These are phyloP conservation scores for Mycena galopus DNA, from an alignment of 768 basidiomycete species.

Conservation along the genomic window DNA sequence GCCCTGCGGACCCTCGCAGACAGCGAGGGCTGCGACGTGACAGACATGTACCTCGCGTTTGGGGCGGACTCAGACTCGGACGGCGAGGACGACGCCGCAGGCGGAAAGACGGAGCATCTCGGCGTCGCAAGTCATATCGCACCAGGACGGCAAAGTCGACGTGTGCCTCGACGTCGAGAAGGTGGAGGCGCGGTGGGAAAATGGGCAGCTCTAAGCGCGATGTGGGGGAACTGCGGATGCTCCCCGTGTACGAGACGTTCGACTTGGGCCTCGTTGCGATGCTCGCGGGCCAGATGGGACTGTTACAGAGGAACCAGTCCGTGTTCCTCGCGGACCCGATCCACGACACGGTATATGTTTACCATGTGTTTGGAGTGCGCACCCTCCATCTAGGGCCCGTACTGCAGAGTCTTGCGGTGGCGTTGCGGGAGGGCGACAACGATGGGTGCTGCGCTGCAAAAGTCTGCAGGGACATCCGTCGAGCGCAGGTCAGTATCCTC, in stretches of 20 bases:
- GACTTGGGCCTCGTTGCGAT: conserved; percentile 80
- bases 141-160: conserved; percentile 90
- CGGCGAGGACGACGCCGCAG: conserved; percentile 58
- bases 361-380: conserved; percentile 92
- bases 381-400: conserved; percentile 73
- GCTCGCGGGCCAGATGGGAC: conserved; percentile 62
- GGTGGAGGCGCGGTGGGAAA: conserved; percentile 92
- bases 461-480: conserved; percentile 61
- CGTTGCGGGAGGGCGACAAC: conserved; percentile 68
- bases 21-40: conserved; percentile 83
- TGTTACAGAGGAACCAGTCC: conserved; percentile 76
- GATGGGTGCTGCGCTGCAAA: conserved; percentile 63
- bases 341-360: conserved; percentile 85
- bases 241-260: conserved; percentile 89
- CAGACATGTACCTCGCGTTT: conserved; percentile 80
- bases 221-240: conserved; percentile 69
- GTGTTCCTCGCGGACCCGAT: conserved; percentile 83
- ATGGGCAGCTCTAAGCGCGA: conserved; percentile 57
- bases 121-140: conserved; percentile 82
- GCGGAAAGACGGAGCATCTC: conserved; percentile 72
- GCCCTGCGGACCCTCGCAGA: conserved; percentile 78
- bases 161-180: conserved; percentile 92
- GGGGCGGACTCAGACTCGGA: conserved; percentile 58
- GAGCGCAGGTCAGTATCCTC: conserved; percentile 68
- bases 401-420: conserved; percentile 68